Evolutionary conservation across 2,329 filamentous ascomycete species (phyloP).

Genomic region (Apiospora aurea): DNA sequence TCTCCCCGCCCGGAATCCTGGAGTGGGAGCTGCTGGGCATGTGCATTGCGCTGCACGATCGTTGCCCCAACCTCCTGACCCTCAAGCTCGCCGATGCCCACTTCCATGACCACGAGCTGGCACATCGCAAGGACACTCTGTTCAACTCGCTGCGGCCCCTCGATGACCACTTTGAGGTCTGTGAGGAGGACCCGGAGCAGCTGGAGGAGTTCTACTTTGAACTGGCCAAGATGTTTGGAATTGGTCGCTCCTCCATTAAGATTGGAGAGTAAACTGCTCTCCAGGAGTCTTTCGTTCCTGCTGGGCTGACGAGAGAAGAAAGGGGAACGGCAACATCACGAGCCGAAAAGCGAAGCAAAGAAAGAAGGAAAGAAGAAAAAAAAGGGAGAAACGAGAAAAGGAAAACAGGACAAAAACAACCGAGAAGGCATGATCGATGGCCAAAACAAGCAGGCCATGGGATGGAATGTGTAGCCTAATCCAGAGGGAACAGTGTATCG

Average conservation of each 20-base stretch:
- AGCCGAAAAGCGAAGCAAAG: too few relatives aligned
- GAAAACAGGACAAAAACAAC: too few relatives aligned
- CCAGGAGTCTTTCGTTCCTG: too few relatives aligned
- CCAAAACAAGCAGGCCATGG: background rate
- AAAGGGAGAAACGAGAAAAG: too few relatives aligned
- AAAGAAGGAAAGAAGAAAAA: too few relatives aligned
- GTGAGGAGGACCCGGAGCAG: background rate
- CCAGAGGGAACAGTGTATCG: too few relatives aligned
- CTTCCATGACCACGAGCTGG: background rate
- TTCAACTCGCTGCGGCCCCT: background rate
- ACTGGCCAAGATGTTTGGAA: background rate
- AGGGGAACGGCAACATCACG: too few relatives aligned
- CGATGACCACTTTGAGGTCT: background rate
- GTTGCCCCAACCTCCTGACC: background rate
- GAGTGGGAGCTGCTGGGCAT: background rate
- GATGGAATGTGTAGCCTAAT: background rate
- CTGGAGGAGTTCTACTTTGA: background rate
- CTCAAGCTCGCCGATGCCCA: background rate
- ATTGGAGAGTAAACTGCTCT: background rate
- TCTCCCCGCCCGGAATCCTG: background rate
- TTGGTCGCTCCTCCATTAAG: background rate
- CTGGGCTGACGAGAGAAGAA: too few relatives aligned
- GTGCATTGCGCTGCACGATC: background rate
- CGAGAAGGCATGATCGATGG: background rate
- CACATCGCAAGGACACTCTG: background rate